Conservation (phyloP, 2,329 filamentous ascomycete species). For the Ophiosphaerella herpotricha region DNA sequence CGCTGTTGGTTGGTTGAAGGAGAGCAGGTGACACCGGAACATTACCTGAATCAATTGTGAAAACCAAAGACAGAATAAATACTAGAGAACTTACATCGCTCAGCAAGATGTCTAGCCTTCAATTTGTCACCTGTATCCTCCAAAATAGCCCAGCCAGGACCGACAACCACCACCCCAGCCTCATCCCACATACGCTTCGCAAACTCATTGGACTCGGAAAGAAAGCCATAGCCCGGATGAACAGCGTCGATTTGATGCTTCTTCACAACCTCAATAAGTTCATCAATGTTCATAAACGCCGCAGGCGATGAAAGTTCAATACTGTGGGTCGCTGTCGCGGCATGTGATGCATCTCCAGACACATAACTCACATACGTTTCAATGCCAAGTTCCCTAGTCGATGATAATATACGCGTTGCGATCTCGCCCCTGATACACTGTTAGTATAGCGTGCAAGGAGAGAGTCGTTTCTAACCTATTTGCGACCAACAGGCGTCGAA, state of each 20-base stretch:
- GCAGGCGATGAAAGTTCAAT: slow-evolving; percentile 57
- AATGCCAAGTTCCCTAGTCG: slow-evolving; percentile 62
- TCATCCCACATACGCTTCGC: slow-evolving; percentile 56
- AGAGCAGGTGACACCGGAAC: slow-evolving; percentile 60
- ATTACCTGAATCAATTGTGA: slow-evolving; percentile 28
- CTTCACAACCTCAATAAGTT: slow-evolving; percentile 54
- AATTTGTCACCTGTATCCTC: slow-evolving; percentile 61
- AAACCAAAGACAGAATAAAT: neutral
- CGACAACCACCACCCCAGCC: slow-evolving; percentile 55
- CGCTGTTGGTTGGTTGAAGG: slow-evolving; percentile 48
- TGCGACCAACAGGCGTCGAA: slow-evolving; percentile 58
- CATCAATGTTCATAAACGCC: slow-evolving; percentile 58
- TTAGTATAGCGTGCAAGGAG: neutral
- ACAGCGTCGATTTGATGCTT: slow-evolving; percentile 60
- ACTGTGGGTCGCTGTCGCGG: slow-evolving; percentile 56
- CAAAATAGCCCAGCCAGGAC: slow-evolving; percentile 63
- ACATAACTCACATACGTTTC: slow-evolving; percentile 63
- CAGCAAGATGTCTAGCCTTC: slow-evolving; percentile 57
- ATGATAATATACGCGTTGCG: slow-evolving; percentile 63
- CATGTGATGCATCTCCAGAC: slow-evolving; percentile 60
- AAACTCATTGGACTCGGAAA: slow-evolving; percentile 61
- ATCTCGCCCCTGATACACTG: slow-evolving; percentile 61
- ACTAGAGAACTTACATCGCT: slow-evolving; percentile 46
- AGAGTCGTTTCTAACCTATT: slow-evolving; percentile 51
- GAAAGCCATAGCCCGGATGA: slow-evolving; percentile 67